Base-by-base conservation (phyloP, 108 stramenopile genomes). In the Nannochloropsis oceanica region DNA sequence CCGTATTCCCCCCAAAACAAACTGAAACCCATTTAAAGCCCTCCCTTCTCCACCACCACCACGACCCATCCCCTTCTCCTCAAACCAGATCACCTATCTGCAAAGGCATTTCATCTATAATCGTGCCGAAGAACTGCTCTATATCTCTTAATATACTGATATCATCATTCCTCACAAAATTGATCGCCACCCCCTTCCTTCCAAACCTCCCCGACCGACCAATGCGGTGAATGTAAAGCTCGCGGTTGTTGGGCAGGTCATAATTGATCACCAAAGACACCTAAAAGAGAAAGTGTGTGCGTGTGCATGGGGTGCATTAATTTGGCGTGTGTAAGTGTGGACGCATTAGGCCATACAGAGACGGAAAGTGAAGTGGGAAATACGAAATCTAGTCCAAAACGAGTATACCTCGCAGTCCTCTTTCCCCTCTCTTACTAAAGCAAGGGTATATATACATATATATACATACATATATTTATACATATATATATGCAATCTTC, bases 201-300 rank as follows among this genome's bases (percentile, higher is more conserved):
- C 99, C 99, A 89, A 98, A 99, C 13, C 99, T 90, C 8, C 99
- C 99, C 24, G 96, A 96, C 12, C 99, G 93, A 24, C 99, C 99
- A 88, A 99, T 99, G 13, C 98, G 85, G 82, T 91, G 91, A 84
- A 99, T 98, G 92, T 99, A 99, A 44, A 97, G 85, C 91, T 99
- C 99, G 13, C 97, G 92, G 88, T 97, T 97, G 43, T 91, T 94
- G 18, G 97, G 97, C 25, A 99, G 87, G 85, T 99, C 99, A 86
- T 97, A 99, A 85, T 94, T 95, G 91, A 99, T 98, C 14, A 99
- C 99, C 82, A 99, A 92, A 44, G 95, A 95, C 12, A 99, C 99
- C 90, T 98, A 96, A 44, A 24, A 27, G 13, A 12, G 44, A 25
- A 34, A 22, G 83, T 27, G 42, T 83, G 80, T 13, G 18, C n/a